Evolutionary conservation across 2,329 filamentous ascomycete species (phyloP).

Genomic region (Fusarium hainanense): DNA sequence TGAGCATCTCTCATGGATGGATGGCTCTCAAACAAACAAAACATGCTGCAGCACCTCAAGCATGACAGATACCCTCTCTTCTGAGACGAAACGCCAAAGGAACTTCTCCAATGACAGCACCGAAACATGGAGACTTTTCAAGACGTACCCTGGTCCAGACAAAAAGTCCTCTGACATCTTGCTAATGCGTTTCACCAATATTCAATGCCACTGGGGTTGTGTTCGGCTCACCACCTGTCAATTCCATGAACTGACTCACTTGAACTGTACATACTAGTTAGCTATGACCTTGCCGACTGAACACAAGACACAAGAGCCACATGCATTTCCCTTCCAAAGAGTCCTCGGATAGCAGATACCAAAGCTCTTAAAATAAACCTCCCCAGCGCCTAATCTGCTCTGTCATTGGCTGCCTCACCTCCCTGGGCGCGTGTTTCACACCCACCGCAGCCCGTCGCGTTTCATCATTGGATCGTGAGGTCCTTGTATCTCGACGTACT

Average conservation of each 20-base stretch:
- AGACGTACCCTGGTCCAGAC: constrained; percentile 14
- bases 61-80: neutral
- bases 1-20: neutral
- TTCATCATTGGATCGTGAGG: constrained; percentile 44
- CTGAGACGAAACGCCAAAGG: constrained; percentile 27
- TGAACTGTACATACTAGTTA: neutral
- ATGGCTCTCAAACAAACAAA: constrained; percentile 13
- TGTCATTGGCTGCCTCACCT: constrained; percentile 43
- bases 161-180: constrained; percentile 21
- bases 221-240: neutral
- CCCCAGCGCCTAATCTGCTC: constrained; percentile 47
- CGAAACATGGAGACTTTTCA: constrained; percentile 19
- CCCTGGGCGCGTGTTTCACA: constrained; percentile 45
- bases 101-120: constrained; percentile 14
- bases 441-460: constrained; percentile 38
- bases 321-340: neutral
- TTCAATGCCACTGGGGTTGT: neutral
- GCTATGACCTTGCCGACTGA: constrained; percentile 11
- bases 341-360: neutral
- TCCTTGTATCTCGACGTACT: constrained; percentile 23
- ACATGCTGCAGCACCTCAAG: constrained; percentile 8
- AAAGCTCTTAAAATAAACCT: constrained; percentile 26
- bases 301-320: neutral
- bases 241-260: neutral
- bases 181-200: constrained; percentile 17